These are phyloP conservation scores for Extremus antarcticus DNA, from an alignment of 495 filamentous ascomycete genomes.

Conservation along the genomic window DNA sequence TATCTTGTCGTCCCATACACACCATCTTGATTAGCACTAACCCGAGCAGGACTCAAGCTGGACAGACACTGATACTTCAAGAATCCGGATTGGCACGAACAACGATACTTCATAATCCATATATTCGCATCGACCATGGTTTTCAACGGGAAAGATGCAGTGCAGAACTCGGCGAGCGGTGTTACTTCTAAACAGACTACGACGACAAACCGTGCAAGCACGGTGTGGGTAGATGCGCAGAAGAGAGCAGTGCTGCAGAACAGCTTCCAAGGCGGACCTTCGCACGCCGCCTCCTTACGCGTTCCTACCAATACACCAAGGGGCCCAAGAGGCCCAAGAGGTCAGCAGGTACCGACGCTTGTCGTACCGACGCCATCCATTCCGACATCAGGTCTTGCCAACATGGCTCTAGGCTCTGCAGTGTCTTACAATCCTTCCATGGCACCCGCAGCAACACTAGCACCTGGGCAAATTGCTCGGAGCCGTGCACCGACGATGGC, in stretches of 20 bases:
- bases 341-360: background rate
- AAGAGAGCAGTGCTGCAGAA: background rate
- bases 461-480: background rate
- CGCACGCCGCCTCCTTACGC: background rate
- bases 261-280: background rate
- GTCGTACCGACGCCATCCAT: background rate
- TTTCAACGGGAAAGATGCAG: too few species aligned
- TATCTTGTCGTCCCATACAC: too few species aligned
- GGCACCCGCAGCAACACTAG: background rate
- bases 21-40: too few species aligned
- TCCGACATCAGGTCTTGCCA: background rate
- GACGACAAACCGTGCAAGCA: background rate
- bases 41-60: too few species aligned
- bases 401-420: background rate
- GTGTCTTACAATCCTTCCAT: background rate
- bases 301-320: background rate
- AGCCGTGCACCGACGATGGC: background rate
- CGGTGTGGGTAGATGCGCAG: background rate
- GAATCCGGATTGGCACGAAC: too few species aligned
- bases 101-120: too few species aligned
- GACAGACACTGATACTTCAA: too few species aligned
- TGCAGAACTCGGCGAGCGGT: too few species aligned
- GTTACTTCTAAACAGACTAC: too few species aligned
- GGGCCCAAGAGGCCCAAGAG: too few species aligned
- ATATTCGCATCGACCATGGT: too few species aligned